Evolutionary conservation across 2,329 filamentous ascomycete genomes (phyloP).

Genomic region (Apiospora koreana): DNA sequence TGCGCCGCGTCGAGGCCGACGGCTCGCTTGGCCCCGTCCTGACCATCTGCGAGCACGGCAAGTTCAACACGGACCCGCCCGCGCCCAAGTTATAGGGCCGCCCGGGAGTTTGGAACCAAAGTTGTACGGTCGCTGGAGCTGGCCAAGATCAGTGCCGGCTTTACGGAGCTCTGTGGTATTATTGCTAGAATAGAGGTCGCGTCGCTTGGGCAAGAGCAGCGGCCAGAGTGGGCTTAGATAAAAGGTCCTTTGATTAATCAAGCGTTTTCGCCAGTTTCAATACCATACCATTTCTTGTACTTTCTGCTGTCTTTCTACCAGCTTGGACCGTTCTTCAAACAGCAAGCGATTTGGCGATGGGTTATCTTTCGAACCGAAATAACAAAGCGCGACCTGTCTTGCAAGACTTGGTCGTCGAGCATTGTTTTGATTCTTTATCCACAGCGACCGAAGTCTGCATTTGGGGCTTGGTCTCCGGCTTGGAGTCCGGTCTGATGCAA

Average conservation of each 20-base stretch:
- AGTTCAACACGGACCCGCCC: conserved; percentile 50
- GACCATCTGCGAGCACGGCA: conserved; percentile 54
- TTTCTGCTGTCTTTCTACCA: too few species aligned
- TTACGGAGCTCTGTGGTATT: neutral
- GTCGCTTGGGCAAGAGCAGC: neutral
- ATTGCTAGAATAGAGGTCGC: neutral
- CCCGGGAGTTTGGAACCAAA: neutral
- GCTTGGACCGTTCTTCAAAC: neutral
- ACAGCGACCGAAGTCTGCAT: neutral
- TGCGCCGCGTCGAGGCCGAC: conserved; percentile 37
- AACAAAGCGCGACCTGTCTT: neutral
- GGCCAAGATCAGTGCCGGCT: neutral
- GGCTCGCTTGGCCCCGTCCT: conserved; percentile 30
- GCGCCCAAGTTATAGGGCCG: neutral
- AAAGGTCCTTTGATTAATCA: neutral
- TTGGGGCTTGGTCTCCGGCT: neutral
- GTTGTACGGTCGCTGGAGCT: neutral
- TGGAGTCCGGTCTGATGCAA: neutral
- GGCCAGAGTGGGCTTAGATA: neutral
- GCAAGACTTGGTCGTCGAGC: neutral
- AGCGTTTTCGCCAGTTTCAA: neutral
- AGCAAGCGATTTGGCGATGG: neutral
- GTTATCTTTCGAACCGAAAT: neutral
- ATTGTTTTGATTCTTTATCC: neutral
- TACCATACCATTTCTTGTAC: neutral